Evolutionary conservation across 2,329 filamentous ascomycete species (phyloP).

Genomic region (Akanthomyces muscarius): DNA sequence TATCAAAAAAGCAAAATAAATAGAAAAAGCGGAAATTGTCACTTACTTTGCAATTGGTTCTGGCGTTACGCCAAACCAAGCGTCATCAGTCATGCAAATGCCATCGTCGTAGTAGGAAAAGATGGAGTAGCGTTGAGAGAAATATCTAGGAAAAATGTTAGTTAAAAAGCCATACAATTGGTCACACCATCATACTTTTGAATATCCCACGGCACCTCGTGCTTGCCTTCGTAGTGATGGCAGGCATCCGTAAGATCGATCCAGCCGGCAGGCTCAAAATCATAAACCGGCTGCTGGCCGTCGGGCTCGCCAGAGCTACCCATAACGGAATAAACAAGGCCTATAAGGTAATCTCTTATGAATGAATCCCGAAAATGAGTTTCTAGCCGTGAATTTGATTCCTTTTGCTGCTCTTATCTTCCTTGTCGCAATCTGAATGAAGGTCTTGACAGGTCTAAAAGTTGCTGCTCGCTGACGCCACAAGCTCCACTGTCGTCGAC

Average conservation of each 20-base stretch:
- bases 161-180: neutral
- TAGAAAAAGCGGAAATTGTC: neutral
- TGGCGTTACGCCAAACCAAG: constrained; percentile 96
- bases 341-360: neutral
- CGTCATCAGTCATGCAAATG: constrained; percentile 84
- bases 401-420: neutral
- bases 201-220: constrained; percentile 76
- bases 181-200: constrained; percentile 59
- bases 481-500: neutral
- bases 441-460: constrained; percentile 7
- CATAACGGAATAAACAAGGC: neutral
- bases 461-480: constrained; percentile 2
- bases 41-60: constrained; percentile 81
- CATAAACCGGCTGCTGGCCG: constrained; percentile 19
- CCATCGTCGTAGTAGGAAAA: constrained; percentile 86
- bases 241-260: constrained; percentile 59
- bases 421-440: neutral
- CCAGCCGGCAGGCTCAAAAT: constrained; percentile 40
- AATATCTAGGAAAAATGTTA: constrained; percentile 62
- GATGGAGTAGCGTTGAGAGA: constrained; percentile 80
- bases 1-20: neutral
- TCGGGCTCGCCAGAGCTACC: neutral
- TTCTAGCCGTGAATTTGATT: neutral
- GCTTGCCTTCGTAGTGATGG: constrained; percentile 67
- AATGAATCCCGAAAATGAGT: neutral